phyloP scores from a whole-genome alignment of 2,329 filamentous ascomycete genomes.

The Rutstroemia sp. region DNA sequence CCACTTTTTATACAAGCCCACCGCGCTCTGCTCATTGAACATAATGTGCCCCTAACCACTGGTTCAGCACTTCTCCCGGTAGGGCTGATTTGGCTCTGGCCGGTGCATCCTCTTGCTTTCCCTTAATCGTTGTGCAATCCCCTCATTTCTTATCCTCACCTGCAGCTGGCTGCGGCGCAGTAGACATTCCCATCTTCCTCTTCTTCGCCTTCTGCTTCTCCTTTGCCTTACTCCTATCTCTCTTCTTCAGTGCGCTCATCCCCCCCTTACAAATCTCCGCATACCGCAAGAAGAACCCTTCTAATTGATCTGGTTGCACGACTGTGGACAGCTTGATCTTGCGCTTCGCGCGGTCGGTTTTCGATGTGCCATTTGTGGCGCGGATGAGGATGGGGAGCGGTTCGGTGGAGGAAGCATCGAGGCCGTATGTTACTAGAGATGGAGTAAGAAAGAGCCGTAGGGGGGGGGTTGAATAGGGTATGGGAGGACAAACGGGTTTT shows the following conservation, averaged over 20 bases:
- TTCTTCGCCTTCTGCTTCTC: constrained; percentile 65
- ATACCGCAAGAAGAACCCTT: constrained; percentile 76
- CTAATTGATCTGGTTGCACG: constrained; percentile 67
- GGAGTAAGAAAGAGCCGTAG: background rate
- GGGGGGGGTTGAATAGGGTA: background rate
- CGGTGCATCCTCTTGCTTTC: too few species aligned
- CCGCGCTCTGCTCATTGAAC: too few species aligned
- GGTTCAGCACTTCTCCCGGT: too few species aligned
- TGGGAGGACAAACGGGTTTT: constrained; percentile 54
- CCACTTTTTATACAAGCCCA: too few species aligned
- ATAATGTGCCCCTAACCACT: too few species aligned
- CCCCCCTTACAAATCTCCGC: constrained; percentile 85
- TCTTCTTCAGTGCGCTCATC: constrained; percentile 85
- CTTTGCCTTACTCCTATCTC: constrained; percentile 82
- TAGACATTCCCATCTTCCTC: constrained; percentile 35
- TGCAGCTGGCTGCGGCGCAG: background rate
- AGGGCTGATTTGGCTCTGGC: too few species aligned
- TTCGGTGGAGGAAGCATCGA: constrained; percentile 18
- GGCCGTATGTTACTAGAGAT: background rate
- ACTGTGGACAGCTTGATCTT: constrained; percentile 77
- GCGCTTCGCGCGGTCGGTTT: background rate
- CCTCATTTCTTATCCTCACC: constrained; percentile 16
- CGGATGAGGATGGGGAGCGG: constrained; percentile 72
- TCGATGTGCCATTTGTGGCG: constrained; percentile 4
- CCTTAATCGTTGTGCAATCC: too few species aligned